Base-by-base conservation (phyloP, 352 stramenopile genomes). In the Phytophthora sp. region DNA sequence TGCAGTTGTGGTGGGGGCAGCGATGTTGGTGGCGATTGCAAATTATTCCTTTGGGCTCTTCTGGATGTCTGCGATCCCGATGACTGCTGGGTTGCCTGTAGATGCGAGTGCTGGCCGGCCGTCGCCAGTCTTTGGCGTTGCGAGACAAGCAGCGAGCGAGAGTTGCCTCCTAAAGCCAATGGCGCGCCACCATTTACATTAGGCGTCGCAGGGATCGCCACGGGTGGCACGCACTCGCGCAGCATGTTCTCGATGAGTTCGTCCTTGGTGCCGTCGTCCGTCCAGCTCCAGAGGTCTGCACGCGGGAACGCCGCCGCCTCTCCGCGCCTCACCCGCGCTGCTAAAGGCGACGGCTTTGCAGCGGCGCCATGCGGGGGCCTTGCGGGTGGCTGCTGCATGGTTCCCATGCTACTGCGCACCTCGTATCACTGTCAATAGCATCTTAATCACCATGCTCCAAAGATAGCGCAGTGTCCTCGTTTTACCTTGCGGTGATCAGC, bases 201-300 rank as follows among this genome's bases (percentile, higher is more conserved):
- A 24, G 61, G 53, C 10, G 54, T 58, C 2, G 53, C 52, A 10
- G 59, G 58, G 4, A 65, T 44, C 5, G 59, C 12, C 10, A 66
- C 24, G 21, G 72, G 57, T 4, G 43, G 44, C 17, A 77, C 66
- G 35, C 76, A 82, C 42, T 89, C 80, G 21, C 77, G 71, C 32
- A 89, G 46, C 70, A 89, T 85, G 17, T 26, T 74, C 62, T 87
- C 79, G 35, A 89, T 72, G 34, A 84, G 61, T 20, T 89, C 74
- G 45, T 77, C 62, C 48, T 78, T 59, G 21, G 35, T 41, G 21
- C 41, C 28, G 23, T 61, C 54, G 38, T 79, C 51, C 8, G 65
- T 69, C 83, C 81, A 92, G 13, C 56, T 66, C 83, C 81, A 92
- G 12, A 92, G 70, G 32, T 86, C 61, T 7, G 80, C 61, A 12